Conservation (phyloP, 2,329 filamentous ascomycete species). For the Sarocladiaceae sp. region DNA sequence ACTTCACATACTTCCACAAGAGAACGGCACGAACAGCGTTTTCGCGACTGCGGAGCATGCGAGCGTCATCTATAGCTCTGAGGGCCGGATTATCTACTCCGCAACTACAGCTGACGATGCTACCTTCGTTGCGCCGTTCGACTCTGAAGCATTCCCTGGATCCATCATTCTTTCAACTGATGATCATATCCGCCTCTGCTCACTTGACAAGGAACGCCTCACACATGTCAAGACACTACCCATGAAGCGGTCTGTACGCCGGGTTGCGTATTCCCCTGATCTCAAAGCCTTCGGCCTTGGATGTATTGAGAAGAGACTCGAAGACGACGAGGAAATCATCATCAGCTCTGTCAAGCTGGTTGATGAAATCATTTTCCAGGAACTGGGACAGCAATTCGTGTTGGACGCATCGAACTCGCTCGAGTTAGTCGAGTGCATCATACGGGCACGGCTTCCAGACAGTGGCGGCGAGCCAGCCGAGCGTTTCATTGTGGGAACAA, state of each 20-base stretch:
- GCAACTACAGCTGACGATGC: constrained; percentile 89
- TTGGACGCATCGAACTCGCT: constrained; percentile 44
- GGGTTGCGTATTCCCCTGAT: constrained; percentile 77
- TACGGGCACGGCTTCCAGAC: constrained; percentile 68
- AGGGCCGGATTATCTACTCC: constrained; percentile 86
- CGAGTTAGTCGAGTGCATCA: constrained; percentile 82
- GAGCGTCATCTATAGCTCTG: constrained; percentile 85
- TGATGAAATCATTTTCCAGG: constrained; percentile 83
- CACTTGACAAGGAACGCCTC: constrained; percentile 77
- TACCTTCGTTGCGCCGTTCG: constrained; percentile 75
- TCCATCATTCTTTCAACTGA: constrained; percentile 79
- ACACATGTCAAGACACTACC: constrained; percentile 82
- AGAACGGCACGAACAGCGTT: constrained; percentile 67
- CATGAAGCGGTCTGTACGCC: constrained; percentile 77
- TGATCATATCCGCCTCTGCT: constrained; percentile 70
- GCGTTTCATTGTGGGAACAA: constrained; percentile 88
- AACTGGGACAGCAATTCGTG: constrained; percentile 64
- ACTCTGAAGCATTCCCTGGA: constrained; percentile 74
- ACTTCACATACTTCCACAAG: constrained; percentile 72
- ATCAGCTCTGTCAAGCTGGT: constrained; percentile 82
- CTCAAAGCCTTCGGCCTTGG: constrained; percentile 83
- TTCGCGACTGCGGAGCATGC: constrained; percentile 94
- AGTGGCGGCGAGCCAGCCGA: constrained; percentile 56
- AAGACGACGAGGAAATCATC: constrained; percentile 68
- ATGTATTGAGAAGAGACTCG: constrained; percentile 72